Conservation (phyloP, 2,329 filamentous ascomycete genomes). For the Trichophyton verrucosum region DNA sequence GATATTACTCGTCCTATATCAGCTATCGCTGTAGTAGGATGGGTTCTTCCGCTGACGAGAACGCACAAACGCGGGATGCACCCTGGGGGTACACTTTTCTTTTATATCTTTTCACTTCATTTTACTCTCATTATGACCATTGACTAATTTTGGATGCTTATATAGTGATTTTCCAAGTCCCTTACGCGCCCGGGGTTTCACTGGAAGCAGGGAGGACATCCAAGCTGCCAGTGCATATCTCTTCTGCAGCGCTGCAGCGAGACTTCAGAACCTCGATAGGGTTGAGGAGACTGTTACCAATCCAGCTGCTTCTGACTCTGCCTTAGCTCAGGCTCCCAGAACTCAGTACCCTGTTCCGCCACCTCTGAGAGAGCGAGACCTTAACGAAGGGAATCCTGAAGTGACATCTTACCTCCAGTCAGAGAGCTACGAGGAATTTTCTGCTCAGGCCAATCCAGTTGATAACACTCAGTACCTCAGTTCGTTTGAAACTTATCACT, state of each 20-base stretch:
- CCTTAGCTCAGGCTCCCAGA: too few species aligned
- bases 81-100: not conserved
- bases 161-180: not conserved
- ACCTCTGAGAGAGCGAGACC: not conserved
- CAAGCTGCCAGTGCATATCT: not conserved
- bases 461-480: not conserved
- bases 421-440: not conserved
- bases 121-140: not conserved
- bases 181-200: not conserved
- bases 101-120: not conserved
- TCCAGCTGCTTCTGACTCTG: too few species aligned
- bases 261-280: not conserved
- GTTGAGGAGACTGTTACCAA: not conserved
- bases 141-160: not conserved
- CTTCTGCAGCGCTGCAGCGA: not conserved
- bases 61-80: not conserved
- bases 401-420: not conserved
- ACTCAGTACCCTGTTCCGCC: not conserved
- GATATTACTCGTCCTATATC: not conserved
- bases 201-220: not conserved
- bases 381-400: not conserved
- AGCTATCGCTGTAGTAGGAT: not conserved
- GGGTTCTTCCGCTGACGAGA: not conserved
- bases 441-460: not conserved
- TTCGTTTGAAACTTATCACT: constrained; percentile 1